Base-by-base conservation (phyloP, 2,329 filamentous ascomycete species). In the Colletotrichum lindemuthianum region DNA sequence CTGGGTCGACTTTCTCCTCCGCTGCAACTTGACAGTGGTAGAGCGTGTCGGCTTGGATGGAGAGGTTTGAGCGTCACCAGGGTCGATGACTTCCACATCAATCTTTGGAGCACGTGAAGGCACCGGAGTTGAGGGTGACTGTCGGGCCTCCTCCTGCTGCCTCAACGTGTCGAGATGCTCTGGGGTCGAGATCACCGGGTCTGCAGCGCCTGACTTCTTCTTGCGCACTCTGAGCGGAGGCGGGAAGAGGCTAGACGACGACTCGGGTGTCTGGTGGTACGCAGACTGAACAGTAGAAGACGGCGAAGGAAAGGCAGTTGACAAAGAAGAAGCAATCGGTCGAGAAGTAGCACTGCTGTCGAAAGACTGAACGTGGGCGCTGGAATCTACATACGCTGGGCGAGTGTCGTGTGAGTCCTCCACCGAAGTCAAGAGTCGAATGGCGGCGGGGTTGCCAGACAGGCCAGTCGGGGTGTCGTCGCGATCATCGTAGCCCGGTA, bases 351-450 rank as follows among this genome's bases (percentile, higher is more conserved):
- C 24, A 24, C 24, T 24, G 5, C 24, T 24, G 24, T 47, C 45
- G 10, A 56, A 52, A 33, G 15, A 53, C 54, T 57, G 57, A 34
- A 39, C 4, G 11, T 55, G 58, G 53, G 33, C 10, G 44, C 37
- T 65, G 52, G 33, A 34, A 56, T 69, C 69, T 78, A 89, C 87
- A 80, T 89, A 89, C 86, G 44, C 37, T 49, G 83, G 80, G 73
- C 80, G 77, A 60, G 67, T 81, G 77, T 77, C 78, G 70, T 77
- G 66, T 37, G 82, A 77, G 50, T 88, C 86, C 71, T 89, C 87
- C 74, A 87, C 81, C 7, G 86, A 88, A 56, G 87, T 89, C 77
- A 90, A 78, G 70, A 90, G 78, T 70, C 88, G 82, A 59, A 90
- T 82, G 66, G 82, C 84, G 39, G 86, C 82, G 48, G 81, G 76